Percentiles rank a stretch among this genome's conserved stretches.
phyloP scores from a whole-genome alignment of 2,329 filamentous ascomycete species.

The Beauveria bassiana region DNA sequence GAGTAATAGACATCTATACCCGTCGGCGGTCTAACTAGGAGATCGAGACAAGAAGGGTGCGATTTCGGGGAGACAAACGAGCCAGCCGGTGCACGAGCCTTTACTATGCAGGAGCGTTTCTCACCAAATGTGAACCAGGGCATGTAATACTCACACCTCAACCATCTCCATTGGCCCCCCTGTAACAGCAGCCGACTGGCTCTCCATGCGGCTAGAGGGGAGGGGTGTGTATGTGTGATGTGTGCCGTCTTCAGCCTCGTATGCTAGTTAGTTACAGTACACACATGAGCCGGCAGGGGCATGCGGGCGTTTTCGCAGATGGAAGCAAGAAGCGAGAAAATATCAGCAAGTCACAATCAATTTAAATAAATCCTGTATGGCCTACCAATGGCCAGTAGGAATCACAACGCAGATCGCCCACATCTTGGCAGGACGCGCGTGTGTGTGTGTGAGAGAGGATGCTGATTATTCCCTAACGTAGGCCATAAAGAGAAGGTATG shows the following conservation, averaged over 20 bases:
- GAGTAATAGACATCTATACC: no score
- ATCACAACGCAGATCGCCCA: background rate
- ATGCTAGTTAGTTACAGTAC: background rate
- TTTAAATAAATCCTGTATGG: background rate
- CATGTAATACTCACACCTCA: no score
- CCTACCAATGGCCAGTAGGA: background rate
- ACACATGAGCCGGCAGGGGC: no score
- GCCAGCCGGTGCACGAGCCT: no score
- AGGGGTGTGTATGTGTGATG: background rate
- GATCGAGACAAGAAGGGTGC: no score
- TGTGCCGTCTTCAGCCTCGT: background rate
- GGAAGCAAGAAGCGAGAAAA: background rate
- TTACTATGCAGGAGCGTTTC: no score
- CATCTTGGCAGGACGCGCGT: background rate
- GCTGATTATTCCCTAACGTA: conserved; percentile 4
- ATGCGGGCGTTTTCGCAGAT: background rate
- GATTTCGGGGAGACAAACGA: no score
- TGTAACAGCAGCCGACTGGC: background rate
- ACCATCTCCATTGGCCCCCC: background rate
- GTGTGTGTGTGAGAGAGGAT: background rate
- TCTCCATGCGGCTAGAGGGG: background rate
- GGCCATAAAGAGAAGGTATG: background rate
- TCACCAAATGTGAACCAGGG: no score
- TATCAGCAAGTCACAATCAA: background rate
- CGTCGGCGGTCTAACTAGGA: no score